Conservation (phyloP, 2,329 filamentous ascomycete genomes). For the Ascochyta lentis region DNA sequence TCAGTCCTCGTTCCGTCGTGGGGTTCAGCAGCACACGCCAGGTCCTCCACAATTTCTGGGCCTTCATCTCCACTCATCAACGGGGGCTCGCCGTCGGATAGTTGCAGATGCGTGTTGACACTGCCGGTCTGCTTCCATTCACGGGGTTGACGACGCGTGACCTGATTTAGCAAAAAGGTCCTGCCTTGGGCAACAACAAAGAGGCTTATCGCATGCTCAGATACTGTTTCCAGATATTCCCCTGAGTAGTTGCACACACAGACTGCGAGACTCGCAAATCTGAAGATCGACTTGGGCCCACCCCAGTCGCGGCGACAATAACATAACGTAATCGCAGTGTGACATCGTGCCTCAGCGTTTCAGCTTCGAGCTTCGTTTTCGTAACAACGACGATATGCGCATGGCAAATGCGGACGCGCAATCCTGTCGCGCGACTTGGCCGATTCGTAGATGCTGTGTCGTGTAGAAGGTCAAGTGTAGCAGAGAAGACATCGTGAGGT, state of each 20-base stretch:
- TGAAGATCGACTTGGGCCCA: slow-evolving; percentile 55
- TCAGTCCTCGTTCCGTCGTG: slow-evolving; percentile 16
- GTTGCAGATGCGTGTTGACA: slow-evolving; percentile 41
- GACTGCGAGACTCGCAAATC: slow-evolving; percentile 53
- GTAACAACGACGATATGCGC: slow-evolving; percentile 57
- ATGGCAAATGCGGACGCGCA: slow-evolving; percentile 53
- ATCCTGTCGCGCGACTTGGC: slow-evolving; percentile 33
- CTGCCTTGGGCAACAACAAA: slow-evolving; percentile 57
- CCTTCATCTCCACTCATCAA: slow-evolving; percentile 58
- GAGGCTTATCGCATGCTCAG: slow-evolving; percentile 59
- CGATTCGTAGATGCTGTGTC: slow-evolving; percentile 45
- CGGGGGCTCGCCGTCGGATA: slow-evolving; percentile 49
- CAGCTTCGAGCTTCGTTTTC: slow-evolving; percentile 51
- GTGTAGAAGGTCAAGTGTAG: slow-evolving; percentile 48
- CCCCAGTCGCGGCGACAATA: slow-evolving; percentile 56
- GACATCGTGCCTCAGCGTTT: slow-evolving; percentile 45
- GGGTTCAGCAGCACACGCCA: slow-evolving; percentile 37
- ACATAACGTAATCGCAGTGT: slow-evolving; percentile 55
- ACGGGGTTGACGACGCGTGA: slow-evolving; percentile 37
- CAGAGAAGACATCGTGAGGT: slow-evolving; percentile 49
- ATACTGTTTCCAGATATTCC: slow-evolving; percentile 57
- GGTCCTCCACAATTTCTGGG: slow-evolving; percentile 56
- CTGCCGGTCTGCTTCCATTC: slow-evolving; percentile 53
- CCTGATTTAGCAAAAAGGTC: slow-evolving; percentile 44
- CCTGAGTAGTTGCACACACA: slow-evolving; percentile 55